Conservation (phyloP, 495 filamentous ascomycete species). For the Daldinia childiae region DNA sequence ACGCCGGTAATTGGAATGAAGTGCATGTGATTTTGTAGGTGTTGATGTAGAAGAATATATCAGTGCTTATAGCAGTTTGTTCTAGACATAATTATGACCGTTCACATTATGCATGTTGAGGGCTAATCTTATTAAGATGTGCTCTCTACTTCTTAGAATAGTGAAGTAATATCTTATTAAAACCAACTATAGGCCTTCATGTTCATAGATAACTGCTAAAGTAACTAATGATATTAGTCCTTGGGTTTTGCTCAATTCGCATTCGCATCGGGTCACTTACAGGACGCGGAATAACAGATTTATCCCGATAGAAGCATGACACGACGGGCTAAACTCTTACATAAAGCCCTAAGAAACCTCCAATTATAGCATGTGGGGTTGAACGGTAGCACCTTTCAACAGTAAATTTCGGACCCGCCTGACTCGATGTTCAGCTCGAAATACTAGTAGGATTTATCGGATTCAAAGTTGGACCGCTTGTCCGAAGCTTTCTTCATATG, state of each 20-base stretch:
- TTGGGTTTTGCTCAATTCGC: neutral
- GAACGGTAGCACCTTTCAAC: too few relatives aligned
- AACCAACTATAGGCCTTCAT: too few relatives aligned
- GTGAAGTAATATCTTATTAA: too few relatives aligned
- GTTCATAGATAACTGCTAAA: neutral
- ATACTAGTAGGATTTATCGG: neutral
- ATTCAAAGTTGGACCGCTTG: neutral
- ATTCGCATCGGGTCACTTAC: neutral
- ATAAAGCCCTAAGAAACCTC: neutral
- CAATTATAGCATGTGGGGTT: neutral
- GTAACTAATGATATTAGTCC: neutral
- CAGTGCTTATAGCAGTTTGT: neutral
- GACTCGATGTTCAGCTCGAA: neutral
- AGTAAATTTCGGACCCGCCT: neutral
- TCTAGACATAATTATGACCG: neutral
- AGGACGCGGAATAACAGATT: neutral
- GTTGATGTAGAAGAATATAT: constrained; percentile 15
- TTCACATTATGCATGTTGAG: neutral
- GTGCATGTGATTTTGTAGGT: neutral
- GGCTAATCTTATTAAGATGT: neutral
- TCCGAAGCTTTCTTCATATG: neutral
- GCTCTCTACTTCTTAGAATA: neutral
- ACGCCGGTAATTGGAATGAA: neutral
- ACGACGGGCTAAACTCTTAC: neutral
- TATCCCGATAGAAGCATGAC: too few relatives aligned